Evolutionary conservation across 1,284 basidiomycete genomes (phyloP).

Genomic region (Boletellus deceptivus): DNA sequence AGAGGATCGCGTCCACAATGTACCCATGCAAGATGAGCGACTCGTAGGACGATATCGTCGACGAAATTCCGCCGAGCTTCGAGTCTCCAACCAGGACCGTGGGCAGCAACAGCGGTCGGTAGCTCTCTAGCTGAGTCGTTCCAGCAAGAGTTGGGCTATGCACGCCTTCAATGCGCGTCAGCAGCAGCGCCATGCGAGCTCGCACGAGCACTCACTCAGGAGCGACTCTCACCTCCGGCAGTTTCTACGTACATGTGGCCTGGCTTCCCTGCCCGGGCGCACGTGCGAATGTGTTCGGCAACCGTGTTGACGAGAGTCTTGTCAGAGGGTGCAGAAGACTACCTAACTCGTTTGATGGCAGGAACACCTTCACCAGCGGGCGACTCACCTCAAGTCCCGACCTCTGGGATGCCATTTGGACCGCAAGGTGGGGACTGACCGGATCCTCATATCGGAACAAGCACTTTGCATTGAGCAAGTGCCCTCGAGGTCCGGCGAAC

Average conservation of each 20-base stretch:
- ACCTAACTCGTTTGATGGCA: slow-evolving; percentile 1
- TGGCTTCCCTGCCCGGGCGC: slow-evolving; percentile 38
- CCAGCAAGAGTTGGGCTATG: slow-evolving; percentile 90
- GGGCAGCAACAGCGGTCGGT: slow-evolving; percentile 84
- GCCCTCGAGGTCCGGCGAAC: slow-evolving; percentile 45
- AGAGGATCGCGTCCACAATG: slow-evolving; percentile 81
- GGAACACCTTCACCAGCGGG: background rate
- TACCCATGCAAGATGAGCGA: slow-evolving; percentile 89
- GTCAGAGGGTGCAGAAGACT: slow-evolving; percentile 50
- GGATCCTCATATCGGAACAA: slow-evolving; percentile 86
- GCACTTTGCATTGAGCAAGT: slow-evolving; percentile 63
- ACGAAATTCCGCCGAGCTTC: slow-evolving; percentile 91
- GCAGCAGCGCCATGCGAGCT: background rate
- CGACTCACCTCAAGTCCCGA: slow-evolving; percentile 26
- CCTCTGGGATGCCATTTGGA: slow-evolving; percentile 52
- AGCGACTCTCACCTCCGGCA: slow-evolving; percentile 74
- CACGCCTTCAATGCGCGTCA: slow-evolving; percentile 59
- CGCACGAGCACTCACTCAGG: slow-evolving; percentile 10
- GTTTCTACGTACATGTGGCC: slow-evolving; percentile 88
- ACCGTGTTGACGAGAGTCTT: slow-evolving; percentile 69
- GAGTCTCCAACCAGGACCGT: slow-evolving; percentile 87
- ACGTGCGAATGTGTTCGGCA: slow-evolving; percentile 56
- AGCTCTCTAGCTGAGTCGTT: slow-evolving; percentile 82
- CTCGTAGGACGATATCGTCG: slow-evolving; percentile 93
- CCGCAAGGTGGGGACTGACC: slow-evolving; percentile 92